Conservation (phyloP, 306 rosid genomes). For the Luffa acutangula region DNA sequence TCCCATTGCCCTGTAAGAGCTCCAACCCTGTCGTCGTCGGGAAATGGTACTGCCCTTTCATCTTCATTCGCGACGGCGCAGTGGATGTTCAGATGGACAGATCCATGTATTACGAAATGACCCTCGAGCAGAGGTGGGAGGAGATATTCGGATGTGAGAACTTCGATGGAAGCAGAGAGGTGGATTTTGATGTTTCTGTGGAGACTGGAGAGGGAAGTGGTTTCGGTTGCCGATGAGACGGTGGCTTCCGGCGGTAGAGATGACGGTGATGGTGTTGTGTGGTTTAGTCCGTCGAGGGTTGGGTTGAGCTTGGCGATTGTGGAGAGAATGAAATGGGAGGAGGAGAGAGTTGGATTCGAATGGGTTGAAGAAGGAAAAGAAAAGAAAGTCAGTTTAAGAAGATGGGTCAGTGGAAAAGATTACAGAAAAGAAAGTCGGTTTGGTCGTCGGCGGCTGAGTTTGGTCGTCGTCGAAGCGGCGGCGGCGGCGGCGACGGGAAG, state of each 20-base stretch:
- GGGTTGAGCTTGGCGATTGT: conserved; percentile 38
- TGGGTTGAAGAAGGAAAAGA: conserved; percentile 23
- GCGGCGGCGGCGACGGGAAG: too few species aligned
- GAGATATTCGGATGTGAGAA: neutral
- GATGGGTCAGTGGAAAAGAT: too few species aligned
- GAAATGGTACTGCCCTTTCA: conserved; percentile 32
- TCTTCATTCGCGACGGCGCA: conserved; percentile 24
- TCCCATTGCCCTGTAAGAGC: too few species aligned
- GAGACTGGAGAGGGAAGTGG: conserved; percentile 36
- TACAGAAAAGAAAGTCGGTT: too few species aligned
- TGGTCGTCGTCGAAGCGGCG: too few species aligned
- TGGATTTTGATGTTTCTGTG: conserved; percentile 36
- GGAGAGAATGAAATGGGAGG: conserved; percentile 52
- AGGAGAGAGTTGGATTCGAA: conserved; percentile 22
- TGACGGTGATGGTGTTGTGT: conserved; percentile 35
- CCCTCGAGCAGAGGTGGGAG: conserved; percentile 34
- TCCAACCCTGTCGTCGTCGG: conserved; percentile 9
- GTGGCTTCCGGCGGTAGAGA: too few species aligned
- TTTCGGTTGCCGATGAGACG: conserved; percentile 19
- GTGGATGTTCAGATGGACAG: conserved; percentile 6
- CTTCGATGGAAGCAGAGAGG: neutral
- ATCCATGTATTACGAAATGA: conserved; percentile 25
- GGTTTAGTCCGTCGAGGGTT: conserved; percentile 36
- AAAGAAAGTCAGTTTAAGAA: too few species aligned
- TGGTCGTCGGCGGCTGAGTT: too few species aligned